Conservation (phyloP, 371 early-diverging fungal genomes). For the Lichtheimia corymbifera region DNA sequence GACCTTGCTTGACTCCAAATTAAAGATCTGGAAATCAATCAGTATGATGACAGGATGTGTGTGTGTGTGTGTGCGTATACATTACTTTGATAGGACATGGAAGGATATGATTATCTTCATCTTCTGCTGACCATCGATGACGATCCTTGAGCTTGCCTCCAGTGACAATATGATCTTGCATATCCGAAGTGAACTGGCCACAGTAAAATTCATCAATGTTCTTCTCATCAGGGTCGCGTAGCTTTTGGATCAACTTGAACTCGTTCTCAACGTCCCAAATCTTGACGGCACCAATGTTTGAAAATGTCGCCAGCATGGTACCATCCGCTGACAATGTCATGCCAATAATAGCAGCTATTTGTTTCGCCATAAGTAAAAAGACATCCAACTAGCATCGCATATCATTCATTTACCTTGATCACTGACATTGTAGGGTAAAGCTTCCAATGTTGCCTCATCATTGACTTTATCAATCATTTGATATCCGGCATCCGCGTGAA, state of each 20-base stretch:
- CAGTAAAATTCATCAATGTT: slow-evolving; percentile 91
- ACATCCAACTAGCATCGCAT: not conserved
- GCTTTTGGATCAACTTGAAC: slow-evolving; percentile 63
- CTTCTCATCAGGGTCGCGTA: slow-evolving; percentile 74
- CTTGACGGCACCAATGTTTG: slow-evolving; percentile 74
- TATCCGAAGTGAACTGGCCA: slow-evolving; percentile 68
- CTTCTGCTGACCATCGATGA: slow-evolving; percentile 81
- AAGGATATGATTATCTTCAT: slow-evolving; percentile 90
- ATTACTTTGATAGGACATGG: slow-evolving; percentile 82
- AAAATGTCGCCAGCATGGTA: slow-evolving; percentile 80
- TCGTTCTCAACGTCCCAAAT: slow-evolving; percentile 80
- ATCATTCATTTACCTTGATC: slow-evolving; percentile 36
- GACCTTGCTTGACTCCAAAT: slow-evolving; percentile 71
- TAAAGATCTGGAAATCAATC: slow-evolving; percentile 63
- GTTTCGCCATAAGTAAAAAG: not conserved
- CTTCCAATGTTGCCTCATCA: slow-evolving; percentile 60
- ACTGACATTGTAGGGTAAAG: slow-evolving; percentile 49
- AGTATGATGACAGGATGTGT: not conserved
- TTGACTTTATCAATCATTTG: slow-evolving; percentile 52
- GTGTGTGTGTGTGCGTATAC: not conserved
- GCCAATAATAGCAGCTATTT: slow-evolving; percentile 67
- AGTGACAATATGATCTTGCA: slow-evolving; percentile 25
- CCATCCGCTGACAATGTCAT: slow-evolving; percentile 85
- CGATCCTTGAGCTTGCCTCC: slow-evolving; percentile 77
- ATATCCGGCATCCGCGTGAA: slow-evolving; percentile 21